These are phyloP conservation scores for Fusarium verticillioides DNA, from an alignment of 2,329 filamentous ascomycete genomes.

Conservation along the genomic window DNA sequence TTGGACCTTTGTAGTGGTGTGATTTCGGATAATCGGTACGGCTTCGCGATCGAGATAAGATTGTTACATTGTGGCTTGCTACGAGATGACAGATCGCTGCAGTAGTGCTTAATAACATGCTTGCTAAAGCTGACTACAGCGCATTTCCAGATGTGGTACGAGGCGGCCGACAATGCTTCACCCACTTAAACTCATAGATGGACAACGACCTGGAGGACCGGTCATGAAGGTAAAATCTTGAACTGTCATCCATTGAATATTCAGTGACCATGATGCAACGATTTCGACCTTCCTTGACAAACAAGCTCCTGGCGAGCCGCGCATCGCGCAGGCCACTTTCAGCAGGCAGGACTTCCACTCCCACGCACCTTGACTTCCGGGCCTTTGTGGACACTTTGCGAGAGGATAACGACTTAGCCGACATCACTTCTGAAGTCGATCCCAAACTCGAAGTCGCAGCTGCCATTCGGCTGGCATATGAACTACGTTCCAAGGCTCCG, in stretches of 20 bases:
- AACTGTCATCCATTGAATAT: too few species aligned
- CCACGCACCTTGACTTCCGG: neutral
- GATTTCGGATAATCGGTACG: neutral
- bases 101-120: neutral
- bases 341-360: too few species aligned
- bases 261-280: neutral
- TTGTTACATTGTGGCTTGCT: neutral
- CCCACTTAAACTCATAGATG: neutral
- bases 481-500: neutral
- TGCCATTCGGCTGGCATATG: neutral
- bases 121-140: neutral
- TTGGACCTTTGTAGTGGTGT: neutral
- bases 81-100: neutral
- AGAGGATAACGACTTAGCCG: neutral
- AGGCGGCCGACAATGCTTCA: neutral
- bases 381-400: neutral
- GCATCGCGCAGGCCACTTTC: neutral
- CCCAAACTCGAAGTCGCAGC: neutral
- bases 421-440: neutral
- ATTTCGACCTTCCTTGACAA: rapidly evolving
- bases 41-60: neutral
- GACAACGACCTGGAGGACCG: neutral
- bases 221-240: neutral
- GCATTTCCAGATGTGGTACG: neutral
- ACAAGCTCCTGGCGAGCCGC: neutral